Conservation (phyloP, 306 rosid genomes). For the Vicia faba region DNA sequence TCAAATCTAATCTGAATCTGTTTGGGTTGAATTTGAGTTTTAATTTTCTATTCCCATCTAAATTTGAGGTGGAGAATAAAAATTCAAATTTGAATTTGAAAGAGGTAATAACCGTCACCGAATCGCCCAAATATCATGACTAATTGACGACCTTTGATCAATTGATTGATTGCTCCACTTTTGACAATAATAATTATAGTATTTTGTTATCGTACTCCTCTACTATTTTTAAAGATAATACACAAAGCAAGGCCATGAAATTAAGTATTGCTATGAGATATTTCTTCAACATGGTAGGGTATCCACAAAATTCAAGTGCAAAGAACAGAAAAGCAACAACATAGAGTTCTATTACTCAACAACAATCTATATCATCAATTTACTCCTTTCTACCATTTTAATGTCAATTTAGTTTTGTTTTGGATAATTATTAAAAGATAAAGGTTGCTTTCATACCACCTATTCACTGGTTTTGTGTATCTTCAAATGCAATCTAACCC, state of each 20-base stretch:
- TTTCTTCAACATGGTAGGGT: constrained; percentile 15
- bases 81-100: too few species aligned
- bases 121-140: too few species aligned
- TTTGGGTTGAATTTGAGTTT: too few species aligned
- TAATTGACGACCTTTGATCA: too few species aligned
- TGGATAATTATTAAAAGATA: neutral
- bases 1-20: too few species aligned
- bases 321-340: neutral
- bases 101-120: too few species aligned
- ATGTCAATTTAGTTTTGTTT: neutral
- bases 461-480: constrained; percentile 7
- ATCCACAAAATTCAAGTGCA: neutral
- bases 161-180: too few species aligned
- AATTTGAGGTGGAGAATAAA: too few species aligned
- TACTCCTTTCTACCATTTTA: neutral
- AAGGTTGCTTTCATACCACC: constrained; percentile 1
- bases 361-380: neutral
- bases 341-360: neutral
- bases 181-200: too few species aligned
- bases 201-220: neutral
- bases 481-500: constrained; percentile 19
- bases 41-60: too few species aligned
- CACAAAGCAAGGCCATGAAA: neutral
- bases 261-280: constrained; percentile 13
- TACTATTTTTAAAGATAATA: neutral